Percentiles rank a stretch among this genome's conserved stretches.
These are phyloP conservation scores for Euphorbia corollata DNA, from an alignment of 441 rosid species.

Conservation along the genomic window DNA sequence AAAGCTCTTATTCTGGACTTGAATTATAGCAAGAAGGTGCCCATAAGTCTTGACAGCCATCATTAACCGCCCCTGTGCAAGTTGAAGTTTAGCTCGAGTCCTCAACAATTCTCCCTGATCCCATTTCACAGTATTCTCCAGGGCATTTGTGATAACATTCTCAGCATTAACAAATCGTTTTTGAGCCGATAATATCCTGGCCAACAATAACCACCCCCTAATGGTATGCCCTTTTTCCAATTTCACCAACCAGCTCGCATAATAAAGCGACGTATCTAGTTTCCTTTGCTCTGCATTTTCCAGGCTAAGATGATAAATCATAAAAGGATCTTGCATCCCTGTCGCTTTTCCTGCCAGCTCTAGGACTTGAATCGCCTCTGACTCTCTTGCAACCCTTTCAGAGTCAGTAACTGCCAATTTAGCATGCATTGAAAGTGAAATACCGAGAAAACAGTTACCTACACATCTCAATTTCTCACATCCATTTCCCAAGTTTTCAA, in stretches of 20 bases:
- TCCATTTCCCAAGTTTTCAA: conserved; percentile 32
- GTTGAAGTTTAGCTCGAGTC: conserved; percentile 67
- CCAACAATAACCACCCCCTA: conserved; percentile 57
- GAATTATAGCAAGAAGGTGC: conserved; percentile 75
- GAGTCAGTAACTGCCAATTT: conserved; percentile 39
- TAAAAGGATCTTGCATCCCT: conserved; percentile 34
- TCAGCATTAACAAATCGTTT: conserved; percentile 60
- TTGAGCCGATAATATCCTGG: conserved; percentile 73
- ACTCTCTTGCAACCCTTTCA: conserved; percentile 40
- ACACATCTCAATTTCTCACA: conserved; percentile 48
- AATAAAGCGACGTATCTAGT: conserved; percentile 47
- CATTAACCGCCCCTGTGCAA: conserved; percentile 56
- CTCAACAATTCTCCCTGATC: conserved; percentile 75
- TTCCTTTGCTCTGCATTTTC: conserved; percentile 83
- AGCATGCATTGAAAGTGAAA: conserved; percentile 50
- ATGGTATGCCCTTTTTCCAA: conserved; percentile 52
- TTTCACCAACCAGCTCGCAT: conserved; percentile 47
- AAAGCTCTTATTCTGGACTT: conserved; percentile 61
- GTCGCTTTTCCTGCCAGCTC: conserved; percentile 48
- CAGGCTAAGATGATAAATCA: conserved; percentile 50
- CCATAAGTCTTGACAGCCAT: conserved; percentile 58
- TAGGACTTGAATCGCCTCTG: conserved; percentile 54
- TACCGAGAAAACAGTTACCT: conserved; percentile 44
- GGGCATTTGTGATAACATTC: conserved; percentile 46
- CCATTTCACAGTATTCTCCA: conserved; percentile 79